A percentile compares a stretch with the other conserved stretches of the same genome.
These are phyloP conservation scores for Suillus discolor DNA, from an alignment of 768 basidiomycete species.

Conservation along the genomic window DNA sequence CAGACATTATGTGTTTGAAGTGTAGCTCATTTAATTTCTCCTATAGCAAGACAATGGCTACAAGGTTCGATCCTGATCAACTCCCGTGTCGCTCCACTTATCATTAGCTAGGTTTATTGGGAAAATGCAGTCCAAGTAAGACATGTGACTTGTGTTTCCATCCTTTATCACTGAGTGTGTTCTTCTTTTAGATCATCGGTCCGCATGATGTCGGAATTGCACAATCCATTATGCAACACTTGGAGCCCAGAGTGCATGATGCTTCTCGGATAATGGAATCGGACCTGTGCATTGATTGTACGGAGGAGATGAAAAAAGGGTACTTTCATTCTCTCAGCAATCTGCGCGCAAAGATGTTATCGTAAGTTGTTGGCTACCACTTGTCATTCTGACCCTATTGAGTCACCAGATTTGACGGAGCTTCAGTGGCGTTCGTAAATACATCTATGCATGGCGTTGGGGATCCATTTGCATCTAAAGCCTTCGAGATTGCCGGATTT, in stretches of 20 bases:
- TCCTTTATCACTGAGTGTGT: background rate
- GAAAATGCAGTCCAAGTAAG: constrained; percentile 82
- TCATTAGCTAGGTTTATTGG: constrained; percentile 72
- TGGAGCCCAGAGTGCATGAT: constrained; percentile 54
- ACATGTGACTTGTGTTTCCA: background rate
- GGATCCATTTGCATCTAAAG: constrained; percentile 58
- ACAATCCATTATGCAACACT: constrained; percentile 58
- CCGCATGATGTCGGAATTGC: constrained; percentile 86
- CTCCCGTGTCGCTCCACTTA: constrained; percentile 3
- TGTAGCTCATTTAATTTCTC: constrained; percentile 9
- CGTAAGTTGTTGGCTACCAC: background rate
- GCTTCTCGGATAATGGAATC: constrained; percentile 39
- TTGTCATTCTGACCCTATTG: constrained; percentile 17
- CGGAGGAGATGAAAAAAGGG: constrained; percentile 55
- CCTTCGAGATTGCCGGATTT: constrained; percentile 64
- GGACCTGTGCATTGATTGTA: constrained; percentile 54
- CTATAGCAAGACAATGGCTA: constrained; percentile 83
- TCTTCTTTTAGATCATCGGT: constrained; percentile 64
- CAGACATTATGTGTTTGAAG: constrained; percentile 1
- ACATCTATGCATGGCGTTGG: constrained; percentile 93
- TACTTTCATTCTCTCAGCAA: constrained; percentile 52
- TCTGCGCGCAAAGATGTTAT: constrained; percentile 11
- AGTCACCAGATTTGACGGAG: too few species aligned
- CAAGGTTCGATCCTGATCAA: constrained; percentile 50
- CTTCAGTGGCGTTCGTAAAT: constrained; percentile 67